These are phyloP conservation scores for Mucor saturninus DNA, from an alignment of 371 early-diverging fungal genomes.

Conservation along the genomic window DNA sequence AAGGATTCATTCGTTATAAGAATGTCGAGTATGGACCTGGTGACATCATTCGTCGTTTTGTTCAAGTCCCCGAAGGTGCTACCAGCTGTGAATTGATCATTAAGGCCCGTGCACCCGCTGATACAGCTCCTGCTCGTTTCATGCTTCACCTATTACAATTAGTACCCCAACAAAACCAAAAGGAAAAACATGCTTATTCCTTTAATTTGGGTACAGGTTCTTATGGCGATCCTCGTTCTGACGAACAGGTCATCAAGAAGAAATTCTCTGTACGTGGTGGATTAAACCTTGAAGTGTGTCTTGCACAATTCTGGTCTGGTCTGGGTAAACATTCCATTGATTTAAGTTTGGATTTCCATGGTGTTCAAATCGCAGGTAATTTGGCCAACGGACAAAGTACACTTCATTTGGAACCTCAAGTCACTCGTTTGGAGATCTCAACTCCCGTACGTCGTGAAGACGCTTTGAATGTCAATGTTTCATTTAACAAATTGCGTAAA, in stretches of 20 bases:
- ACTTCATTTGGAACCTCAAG: slow-evolving; percentile 43
- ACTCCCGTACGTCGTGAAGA: slow-evolving; percentile 78
- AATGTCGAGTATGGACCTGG: slow-evolving; percentile 78
- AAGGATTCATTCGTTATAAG: slow-evolving; percentile 58
- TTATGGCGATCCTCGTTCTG: slow-evolving; percentile 65
- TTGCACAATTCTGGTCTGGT: slow-evolving; percentile 92
- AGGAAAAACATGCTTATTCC: slow-evolving; percentile 61
- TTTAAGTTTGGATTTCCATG: slow-evolving; percentile 81
- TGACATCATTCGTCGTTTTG: slow-evolving; percentile 76
- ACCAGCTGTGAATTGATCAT: slow-evolving; percentile 66
- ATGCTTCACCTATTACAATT: slow-evolving; percentile 75
- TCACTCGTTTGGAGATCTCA: slow-evolving; percentile 73
- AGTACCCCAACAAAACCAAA: slow-evolving; percentile 73
- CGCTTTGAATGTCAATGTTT: slow-evolving; percentile 61
- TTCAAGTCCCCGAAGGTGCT: slow-evolving; percentile 83
- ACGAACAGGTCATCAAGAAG: slow-evolving; percentile 60
- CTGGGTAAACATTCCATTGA: slow-evolving; percentile 74
- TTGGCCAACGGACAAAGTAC: slow-evolving; percentile 66
- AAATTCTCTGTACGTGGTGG: slow-evolving; percentile 74
- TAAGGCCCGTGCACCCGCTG: slow-evolving; percentile 39
- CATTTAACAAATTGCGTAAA: slow-evolving; percentile 66
- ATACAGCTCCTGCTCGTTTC: slow-evolving; percentile 62
- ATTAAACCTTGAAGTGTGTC: slow-evolving; percentile 73
- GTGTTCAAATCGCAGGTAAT: slow-evolving; percentile 67
- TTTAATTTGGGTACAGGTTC: slow-evolving; percentile 67